These are phyloP conservation scores for Diaporthe sp. DNA, from an alignment of 2,329 filamentous ascomycete genomes.

Conservation along the genomic window DNA sequence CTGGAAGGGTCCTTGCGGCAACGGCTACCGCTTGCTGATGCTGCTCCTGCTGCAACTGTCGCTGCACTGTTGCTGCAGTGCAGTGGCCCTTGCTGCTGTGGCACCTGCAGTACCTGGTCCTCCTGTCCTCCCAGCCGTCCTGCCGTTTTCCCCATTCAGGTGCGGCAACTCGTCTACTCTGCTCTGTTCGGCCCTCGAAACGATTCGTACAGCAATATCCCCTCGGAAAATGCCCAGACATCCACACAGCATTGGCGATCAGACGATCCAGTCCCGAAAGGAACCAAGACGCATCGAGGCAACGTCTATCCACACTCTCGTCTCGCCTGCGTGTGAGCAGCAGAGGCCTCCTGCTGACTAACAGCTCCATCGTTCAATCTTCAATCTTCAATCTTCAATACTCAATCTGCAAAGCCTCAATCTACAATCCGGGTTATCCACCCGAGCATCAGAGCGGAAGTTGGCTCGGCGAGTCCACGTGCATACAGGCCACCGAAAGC, in stretches of 20 bases:
- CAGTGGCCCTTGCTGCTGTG: not conserved
- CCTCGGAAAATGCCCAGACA: constrained; percentile 20
- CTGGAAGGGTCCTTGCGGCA: not conserved
- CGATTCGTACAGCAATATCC: constrained; percentile 9
- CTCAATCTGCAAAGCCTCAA: not conserved
- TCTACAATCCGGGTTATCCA: not conserved
- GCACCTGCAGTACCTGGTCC: not conserved
- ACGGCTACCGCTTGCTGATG: not conserved
- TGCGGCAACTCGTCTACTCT: not conserved
- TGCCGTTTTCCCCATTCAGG: not conserved
- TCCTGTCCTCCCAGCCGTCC: not conserved
- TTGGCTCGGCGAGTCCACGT: constrained; percentile 4
- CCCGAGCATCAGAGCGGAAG: not conserved
- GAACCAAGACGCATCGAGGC: constrained; percentile 5
- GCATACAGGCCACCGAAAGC: not conserved
- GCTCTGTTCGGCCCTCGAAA: not conserved
- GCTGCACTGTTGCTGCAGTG: constrained; percentile 4
- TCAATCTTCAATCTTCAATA: not conserved
- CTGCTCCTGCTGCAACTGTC: not conserved
- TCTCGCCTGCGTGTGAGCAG: not conserved
- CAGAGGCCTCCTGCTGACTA: constrained; percentile 28
- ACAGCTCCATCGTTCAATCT: not conserved
- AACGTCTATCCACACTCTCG: constrained; percentile 3
- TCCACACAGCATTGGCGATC: constrained; percentile 25
- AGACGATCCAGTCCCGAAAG: constrained; percentile 12